Evolutionary conservation across 805 yeast genomes (phyloP).

Genomic region (Maudiozyma bulderi): DNA sequence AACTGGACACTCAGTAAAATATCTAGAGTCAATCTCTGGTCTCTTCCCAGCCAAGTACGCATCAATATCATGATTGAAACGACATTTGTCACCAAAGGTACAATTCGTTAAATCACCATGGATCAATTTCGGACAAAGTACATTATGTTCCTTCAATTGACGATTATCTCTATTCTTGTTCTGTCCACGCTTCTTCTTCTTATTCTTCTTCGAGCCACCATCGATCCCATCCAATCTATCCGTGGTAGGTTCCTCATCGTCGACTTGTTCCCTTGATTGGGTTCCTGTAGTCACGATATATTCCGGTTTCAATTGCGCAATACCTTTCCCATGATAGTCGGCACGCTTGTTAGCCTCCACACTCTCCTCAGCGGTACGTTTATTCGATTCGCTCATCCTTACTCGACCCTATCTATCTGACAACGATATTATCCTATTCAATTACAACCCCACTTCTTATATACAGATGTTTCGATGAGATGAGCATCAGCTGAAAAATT

Average conservation of each 20-base stretch:
- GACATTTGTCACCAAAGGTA: constrained; percentile 64
- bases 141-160: constrained; percentile 54
- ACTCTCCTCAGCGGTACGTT: background rate
- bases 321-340: constrained; percentile 36
- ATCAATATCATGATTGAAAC: constrained; percentile 65
- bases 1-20: constrained; percentile 58
- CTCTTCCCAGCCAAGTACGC: constrained; percentile 58
- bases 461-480: no score
- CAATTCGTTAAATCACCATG: constrained; percentile 44
- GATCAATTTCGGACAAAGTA: constrained; percentile 54
- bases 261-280: constrained; percentile 11
- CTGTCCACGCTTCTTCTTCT: constrained; percentile 59
- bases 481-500: no score
- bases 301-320: constrained; percentile 71
- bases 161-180: constrained; percentile 71
- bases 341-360: constrained; percentile 16
- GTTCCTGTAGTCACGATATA: constrained; percentile 34
- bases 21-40: constrained; percentile 54
- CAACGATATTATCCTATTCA: no score
- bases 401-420: background rate
- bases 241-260: constrained; percentile 37
- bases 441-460: no score
- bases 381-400: background rate
- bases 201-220: constrained; percentile 10
- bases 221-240: constrained; percentile 36